phyloP scores from a whole-genome alignment of 805 yeast species.

The Lipomyces orientalis region DNA sequence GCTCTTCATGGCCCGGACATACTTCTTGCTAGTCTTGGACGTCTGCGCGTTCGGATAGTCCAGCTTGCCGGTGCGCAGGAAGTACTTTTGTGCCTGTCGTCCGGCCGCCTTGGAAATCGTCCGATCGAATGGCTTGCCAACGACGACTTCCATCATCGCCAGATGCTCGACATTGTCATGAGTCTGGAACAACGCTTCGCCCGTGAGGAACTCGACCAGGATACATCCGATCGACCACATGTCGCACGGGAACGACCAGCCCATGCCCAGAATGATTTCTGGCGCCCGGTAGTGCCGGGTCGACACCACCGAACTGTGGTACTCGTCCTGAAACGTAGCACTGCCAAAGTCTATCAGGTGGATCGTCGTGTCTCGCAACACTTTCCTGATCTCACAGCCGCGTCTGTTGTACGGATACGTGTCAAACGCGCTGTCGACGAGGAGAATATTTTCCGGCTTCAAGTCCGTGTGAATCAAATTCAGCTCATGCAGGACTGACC shows the following conservation, averaged over 20 bases:
- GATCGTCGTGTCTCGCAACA: constrained; percentile 77
- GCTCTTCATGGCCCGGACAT: constrained; percentile 48
- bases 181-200: constrained; percentile 92
- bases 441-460: constrained; percentile 91
- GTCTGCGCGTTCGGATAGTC: constrained; percentile 49
- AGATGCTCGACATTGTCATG: constrained; percentile 94
- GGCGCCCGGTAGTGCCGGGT: constrained; percentile 98
- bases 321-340: constrained; percentile 91
- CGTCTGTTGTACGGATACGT: constrained; percentile 49
- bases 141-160: constrained; percentile 89
- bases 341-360: constrained; percentile 97
- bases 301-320: constrained; percentile 88
- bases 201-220: constrained; percentile 86
- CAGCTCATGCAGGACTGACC: constrained; percentile 72
- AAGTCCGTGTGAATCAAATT: constrained; percentile 93
- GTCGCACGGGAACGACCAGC: constrained; percentile 97
- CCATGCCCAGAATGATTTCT: constrained; percentile 89
- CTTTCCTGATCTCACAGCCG: constrained; percentile 43
- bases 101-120: constrained; percentile 40
- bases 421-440: constrained; percentile 59
- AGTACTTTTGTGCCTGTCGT: constrained; percentile 38
- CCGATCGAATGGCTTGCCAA: constrained; percentile 54
- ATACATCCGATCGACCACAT: constrained; percentile 97
- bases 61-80: constrained; percentile 41
- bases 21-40: constrained; percentile 44